Percentiles rank a stretch among this genome's conserved stretches.
These are phyloP conservation scores for Coemansia sp. DNA, from an alignment of 192 early-diverging fungal genomes.

Conservation along the genomic window DNA sequence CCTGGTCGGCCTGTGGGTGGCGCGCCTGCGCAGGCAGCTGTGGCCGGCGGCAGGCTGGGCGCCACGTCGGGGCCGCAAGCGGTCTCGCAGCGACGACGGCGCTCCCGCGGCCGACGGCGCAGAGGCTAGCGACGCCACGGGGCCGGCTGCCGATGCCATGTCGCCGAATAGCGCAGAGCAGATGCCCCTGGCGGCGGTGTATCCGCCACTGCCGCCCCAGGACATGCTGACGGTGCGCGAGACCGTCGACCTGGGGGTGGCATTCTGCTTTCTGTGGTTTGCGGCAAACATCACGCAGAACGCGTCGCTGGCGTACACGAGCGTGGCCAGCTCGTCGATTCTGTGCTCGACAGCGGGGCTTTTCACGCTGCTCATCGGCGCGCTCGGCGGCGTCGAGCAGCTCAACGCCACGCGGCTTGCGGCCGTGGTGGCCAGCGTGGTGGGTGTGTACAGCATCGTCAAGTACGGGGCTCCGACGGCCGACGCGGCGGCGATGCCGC, in stretches of 20 bases:
- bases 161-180: too few relatives aligned
- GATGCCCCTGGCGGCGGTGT: constrained; percentile 7
- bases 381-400: constrained; percentile 56
- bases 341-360: constrained; percentile 69
- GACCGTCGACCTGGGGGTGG: constrained; percentile 58
- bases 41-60: not conserved
- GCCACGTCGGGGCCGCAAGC: constrained; percentile 11
- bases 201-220: constrained; percentile 1
- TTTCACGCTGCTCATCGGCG: constrained; percentile 69
- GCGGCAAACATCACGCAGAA: constrained; percentile 72
- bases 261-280: constrained; percentile 79
- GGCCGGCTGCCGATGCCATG: not conserved
- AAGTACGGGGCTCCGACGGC: constrained; percentile 17
- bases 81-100: constrained; percentile 25
- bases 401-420: constrained; percentile 54
- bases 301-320: constrained; percentile 69
- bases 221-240: constrained; percentile 37
- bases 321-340: constrained; percentile 71
- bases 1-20: constrained; percentile 35
- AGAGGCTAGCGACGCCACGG: not conserved
- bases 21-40: constrained; percentile 1
- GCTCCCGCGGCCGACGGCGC: not conserved
- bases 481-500: constrained; percentile 9
- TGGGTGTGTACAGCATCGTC: constrained; percentile 63
- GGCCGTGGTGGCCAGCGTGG: constrained; percentile 60